Evolutionary conservation across 805 yeast genomes (phyloP).

Genomic region (Candida dajiaensis): DNA sequence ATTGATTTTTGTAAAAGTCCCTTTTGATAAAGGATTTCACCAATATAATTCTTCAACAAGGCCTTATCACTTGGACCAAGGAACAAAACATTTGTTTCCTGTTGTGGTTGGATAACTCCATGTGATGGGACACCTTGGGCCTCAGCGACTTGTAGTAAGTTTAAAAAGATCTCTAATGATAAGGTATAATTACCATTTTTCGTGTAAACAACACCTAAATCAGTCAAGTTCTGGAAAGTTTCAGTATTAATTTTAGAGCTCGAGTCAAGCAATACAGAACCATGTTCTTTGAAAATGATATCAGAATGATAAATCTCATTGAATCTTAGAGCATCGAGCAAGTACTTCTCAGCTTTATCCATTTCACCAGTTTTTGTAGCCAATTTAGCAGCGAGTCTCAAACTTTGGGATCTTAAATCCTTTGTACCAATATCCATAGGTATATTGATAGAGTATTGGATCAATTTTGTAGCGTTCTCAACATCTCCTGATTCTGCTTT

Average conservation of each 20-base stretch:
- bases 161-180: constrained; percentile 30
- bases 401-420: constrained; percentile 22
- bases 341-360: constrained; percentile 23
- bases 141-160: constrained; percentile 20
- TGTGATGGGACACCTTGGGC: neutral
- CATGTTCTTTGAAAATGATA: constrained; percentile 12
- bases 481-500: constrained; percentile 23
- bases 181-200: constrained; percentile 11
- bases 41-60: constrained; percentile 33
- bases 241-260: constrained; percentile 18
- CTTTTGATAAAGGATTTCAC: constrained; percentile 36
- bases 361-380: constrained; percentile 16
- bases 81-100: neutral
- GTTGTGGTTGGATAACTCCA: neutral
- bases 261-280: constrained; percentile 13
- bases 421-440: constrained; percentile 24
- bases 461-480: constrained; percentile 20
- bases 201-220: constrained; percentile 21
- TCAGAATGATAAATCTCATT: constrained; percentile 18
- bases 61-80: constrained; percentile 23
- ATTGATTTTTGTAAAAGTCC: constrained; percentile 29
- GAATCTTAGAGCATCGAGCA: constrained; percentile 25
- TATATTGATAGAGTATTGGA: constrained; percentile 27
- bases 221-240: constrained; percentile 18
- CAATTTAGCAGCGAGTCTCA: constrained; percentile 32